A percentile compares a stretch with the other conserved stretches of the same genome.
Evolutionary conservation across 2,329 filamentous ascomycete genomes (phyloP).

Genomic region (Remersonia thermophila): DNA sequence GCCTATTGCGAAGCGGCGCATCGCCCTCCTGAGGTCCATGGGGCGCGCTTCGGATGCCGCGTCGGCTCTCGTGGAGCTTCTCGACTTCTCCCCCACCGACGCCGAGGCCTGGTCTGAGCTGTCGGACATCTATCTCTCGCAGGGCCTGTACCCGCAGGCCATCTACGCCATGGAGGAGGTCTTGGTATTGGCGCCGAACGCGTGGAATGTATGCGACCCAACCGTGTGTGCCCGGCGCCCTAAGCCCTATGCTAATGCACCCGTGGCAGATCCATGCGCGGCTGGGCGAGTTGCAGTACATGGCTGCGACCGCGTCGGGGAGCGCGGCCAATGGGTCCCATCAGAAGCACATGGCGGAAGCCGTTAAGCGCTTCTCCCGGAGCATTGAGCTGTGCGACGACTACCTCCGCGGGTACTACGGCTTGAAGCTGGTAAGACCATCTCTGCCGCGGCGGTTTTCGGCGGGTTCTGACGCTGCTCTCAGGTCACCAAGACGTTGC

Average conservation of each 20-base stretch:
- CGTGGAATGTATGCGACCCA: conserved; percentile 68
- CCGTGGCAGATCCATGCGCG: conserved; percentile 65
- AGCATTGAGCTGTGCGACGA: conserved; percentile 89
- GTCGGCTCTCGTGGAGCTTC: conserved; percentile 55
- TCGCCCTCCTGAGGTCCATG: conserved; percentile 67
- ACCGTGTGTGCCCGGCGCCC: neutral
- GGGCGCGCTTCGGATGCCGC: conserved; percentile 62
- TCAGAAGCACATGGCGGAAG: conserved; percentile 51
- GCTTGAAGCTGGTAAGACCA: conserved; percentile 59
- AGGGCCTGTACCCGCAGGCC: conserved; percentile 69
- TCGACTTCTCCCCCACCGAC: conserved; percentile 80
- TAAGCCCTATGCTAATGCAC: conserved; percentile 20
- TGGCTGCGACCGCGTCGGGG: conserved; percentile 41
- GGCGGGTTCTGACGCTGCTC: conserved; percentile 14
- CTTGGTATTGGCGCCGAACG: conserved; percentile 72
- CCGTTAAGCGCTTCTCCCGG: conserved; percentile 74
- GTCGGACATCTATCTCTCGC: conserved; percentile 69
- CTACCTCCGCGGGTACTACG: conserved; percentile 86
- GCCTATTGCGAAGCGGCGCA: conserved; percentile 75
- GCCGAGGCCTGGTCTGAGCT: conserved; percentile 89
- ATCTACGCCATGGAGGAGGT: conserved; percentile 87
- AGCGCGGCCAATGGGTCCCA: conserved; percentile 25
- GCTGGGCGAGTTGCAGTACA: conserved; percentile 70
- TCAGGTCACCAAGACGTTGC: conserved; percentile 38
- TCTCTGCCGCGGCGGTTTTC: too few species aligned